phyloP scores from a whole-genome alignment of 768 basidiomycete species.

The Lactarius indigo region DNA sequence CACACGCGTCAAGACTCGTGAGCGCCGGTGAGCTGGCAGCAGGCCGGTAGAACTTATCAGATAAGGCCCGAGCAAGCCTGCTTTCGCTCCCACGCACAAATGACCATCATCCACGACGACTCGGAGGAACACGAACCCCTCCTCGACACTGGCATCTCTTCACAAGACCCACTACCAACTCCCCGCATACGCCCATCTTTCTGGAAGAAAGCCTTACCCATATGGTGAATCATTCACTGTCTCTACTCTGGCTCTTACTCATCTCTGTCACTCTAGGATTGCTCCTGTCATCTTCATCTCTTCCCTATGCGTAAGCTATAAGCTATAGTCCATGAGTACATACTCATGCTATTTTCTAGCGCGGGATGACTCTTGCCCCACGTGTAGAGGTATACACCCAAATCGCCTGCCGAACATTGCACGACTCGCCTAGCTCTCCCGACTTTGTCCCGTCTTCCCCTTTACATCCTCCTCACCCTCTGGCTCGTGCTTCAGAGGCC shows the following conservation, averaged over 20 bases:
- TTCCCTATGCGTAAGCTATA: constrained; percentile 22
- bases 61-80: not conserved
- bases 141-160: constrained; percentile 1
- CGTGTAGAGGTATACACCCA: constrained; percentile 27
- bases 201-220: constrained; percentile 21
- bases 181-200: not conserved
- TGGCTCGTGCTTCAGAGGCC: not conserved
- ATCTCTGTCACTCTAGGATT: constrained; percentile 17
- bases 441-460: not conserved
- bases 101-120: not conserved
- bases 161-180: not conserved
- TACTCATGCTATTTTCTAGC: constrained; percentile 8
- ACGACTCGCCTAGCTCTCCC: constrained; percentile 7
- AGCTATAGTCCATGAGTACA: not conserved
- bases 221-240: not conserved
- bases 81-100: not conserved
- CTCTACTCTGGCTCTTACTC: not conserved
- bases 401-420: constrained; percentile 24
- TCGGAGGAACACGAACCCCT: constrained; percentile 21
- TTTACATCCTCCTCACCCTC: not conserved
- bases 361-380: constrained; percentile 26
- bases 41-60: not conserved
- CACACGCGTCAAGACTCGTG: not conserved
- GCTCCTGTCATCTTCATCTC: constrained; percentile 23
- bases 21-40: not conserved